Percentiles rank a stretch among this genome's conserved stretches.
Conservation (phyloP, 352 stramenopile species). For the Blastocystis sp. region DNA sequence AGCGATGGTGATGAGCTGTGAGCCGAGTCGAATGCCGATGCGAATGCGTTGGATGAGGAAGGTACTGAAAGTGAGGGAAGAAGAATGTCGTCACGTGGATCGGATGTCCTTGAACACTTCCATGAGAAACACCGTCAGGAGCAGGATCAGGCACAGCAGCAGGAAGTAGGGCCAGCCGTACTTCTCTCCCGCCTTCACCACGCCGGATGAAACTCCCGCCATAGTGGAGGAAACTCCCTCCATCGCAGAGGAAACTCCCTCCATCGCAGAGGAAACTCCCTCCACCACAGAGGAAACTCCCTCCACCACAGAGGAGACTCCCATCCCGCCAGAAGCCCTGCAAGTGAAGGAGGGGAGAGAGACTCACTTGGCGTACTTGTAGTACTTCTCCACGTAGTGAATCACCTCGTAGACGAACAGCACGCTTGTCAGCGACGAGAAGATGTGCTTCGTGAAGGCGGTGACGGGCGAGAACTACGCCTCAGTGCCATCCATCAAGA, state of each 20-base stretch:
- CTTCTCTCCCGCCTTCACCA: too few species aligned
- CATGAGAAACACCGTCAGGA: conserved; percentile 39
- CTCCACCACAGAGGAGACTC: too few species aligned
- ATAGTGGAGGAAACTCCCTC: background rate
- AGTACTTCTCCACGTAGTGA: conserved; percentile 23
- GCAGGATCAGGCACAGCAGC: background rate
- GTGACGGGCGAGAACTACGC: conserved; percentile 40
- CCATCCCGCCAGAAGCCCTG: too few species aligned
- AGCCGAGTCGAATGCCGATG: conserved; percentile 38
- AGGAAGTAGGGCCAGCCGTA: too few species aligned
- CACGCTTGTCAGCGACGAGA: conserved; percentile 45
- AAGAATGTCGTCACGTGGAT: background rate
- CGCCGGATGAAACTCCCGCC: too few species aligned
- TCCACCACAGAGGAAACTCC: background rate
- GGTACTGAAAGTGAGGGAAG: background rate
- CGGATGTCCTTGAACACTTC: conserved; percentile 50
- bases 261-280: background rate
- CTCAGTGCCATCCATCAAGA: background rate
- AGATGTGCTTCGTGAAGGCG: conserved; percentile 58
- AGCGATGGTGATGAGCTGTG: conserved; percentile 47
- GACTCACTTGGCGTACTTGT: background rate
- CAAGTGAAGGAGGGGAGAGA: background rate
- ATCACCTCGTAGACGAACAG: conserved; percentile 45
- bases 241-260: background rate
- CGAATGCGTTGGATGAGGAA: conserved; percentile 40